Percentiles rank a stretch among this genome's conserved stretches.
phyloP scores from a whole-genome alignment of 2,329 filamentous ascomycete species.

The Fusarium sacchari region DNA sequence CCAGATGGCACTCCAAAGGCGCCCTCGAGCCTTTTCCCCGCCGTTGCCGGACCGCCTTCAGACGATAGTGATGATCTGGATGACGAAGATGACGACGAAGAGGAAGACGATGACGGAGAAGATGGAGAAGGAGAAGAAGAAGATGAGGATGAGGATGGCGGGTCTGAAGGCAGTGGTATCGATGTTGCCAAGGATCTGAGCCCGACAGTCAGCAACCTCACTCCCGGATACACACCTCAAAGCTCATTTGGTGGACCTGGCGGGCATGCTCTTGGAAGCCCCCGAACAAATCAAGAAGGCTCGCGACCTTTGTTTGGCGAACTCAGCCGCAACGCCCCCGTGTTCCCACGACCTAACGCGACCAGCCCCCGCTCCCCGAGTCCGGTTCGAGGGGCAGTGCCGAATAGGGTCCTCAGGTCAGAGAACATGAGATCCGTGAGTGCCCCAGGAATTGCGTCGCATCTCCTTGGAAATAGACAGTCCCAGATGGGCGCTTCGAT shows the following conservation, averaged over 20 bases:
- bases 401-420: conserved; percentile 58
- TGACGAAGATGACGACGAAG: conserved; percentile 54
- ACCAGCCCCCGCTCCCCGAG: conserved; percentile 78
- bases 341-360: conserved; percentile 64
- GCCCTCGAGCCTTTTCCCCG: conserved; percentile 46
- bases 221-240: conserved; percentile 64
- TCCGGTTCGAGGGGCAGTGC: conserved; percentile 70
- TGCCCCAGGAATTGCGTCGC: conserved; percentile 67
- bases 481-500: conserved; percentile 53
- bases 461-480: conserved; percentile 58
- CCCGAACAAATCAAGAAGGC: conserved; percentile 55
- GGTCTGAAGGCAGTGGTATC: conserved; percentile 68
- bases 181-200: conserved; percentile 73
- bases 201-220: conserved; percentile 57
- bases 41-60: conserved; percentile 50
- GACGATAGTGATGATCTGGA: conserved; percentile 53
- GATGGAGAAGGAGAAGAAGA: conserved; percentile 59
- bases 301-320: conserved; percentile 65
- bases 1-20: conserved; percentile 51
- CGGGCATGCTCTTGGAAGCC: conserved; percentile 48
- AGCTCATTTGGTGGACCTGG: conserved; percentile 66
- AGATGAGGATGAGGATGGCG: conserved; percentile 61
- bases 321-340: conserved; percentile 58
- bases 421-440: conserved; percentile 68
- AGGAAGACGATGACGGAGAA: conserved; percentile 52